Evolutionary conservation across 1,284 basidiomycete species (phyloP), one percentile per base, ranked within the genome.

Genomic region (Marasmius fiardii): DNA sequence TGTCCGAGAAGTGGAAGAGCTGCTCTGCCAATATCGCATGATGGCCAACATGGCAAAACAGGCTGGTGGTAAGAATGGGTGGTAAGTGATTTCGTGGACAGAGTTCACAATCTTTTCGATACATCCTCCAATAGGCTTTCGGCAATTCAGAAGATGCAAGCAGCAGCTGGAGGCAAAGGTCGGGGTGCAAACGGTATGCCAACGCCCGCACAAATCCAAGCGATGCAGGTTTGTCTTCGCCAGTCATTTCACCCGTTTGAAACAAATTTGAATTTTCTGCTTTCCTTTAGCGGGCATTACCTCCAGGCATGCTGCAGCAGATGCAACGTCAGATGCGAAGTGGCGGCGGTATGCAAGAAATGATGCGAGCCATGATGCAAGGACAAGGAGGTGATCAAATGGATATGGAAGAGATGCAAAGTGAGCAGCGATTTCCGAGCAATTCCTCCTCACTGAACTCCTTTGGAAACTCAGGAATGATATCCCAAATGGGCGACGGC

Each of bases 1-100:
- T 61, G 92, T 99, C 39, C 82, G 93, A 59, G 97, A 99, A 74
- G 95, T 99, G 20, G 96, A 99, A 70, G 96, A 98, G 68, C 74
- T 98, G 57, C 75, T 99, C 33, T 92, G 93, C 66, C 95, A 98
- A 73, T 96, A 97, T 65, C 85, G 92, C 51, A 95, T 97, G 90
- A 96, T 98, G 92, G 88, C 92, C 52, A 94, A 92, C 65, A 95
- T 97, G 92, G 95, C 95, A 21, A 96, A 95, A 75, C 90, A 93
- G 68, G 94, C 95, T 16, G 96, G 96, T 45, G 97, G 96, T 35
- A 98, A 97, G 81, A 92, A 92, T 61, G 94, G 95, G 65, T 93
- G 92, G 88, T 83, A 56, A 58, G 81, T 75, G 34, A 33, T 50
- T 20, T 26, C n/a, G 44, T 24, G 39, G 10, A 24, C 28, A 48